Evolutionary conservation across 2,329 filamentous ascomycete genomes (phyloP).

Genomic region (Monilinia vaccinii-corymbosi): DNA sequence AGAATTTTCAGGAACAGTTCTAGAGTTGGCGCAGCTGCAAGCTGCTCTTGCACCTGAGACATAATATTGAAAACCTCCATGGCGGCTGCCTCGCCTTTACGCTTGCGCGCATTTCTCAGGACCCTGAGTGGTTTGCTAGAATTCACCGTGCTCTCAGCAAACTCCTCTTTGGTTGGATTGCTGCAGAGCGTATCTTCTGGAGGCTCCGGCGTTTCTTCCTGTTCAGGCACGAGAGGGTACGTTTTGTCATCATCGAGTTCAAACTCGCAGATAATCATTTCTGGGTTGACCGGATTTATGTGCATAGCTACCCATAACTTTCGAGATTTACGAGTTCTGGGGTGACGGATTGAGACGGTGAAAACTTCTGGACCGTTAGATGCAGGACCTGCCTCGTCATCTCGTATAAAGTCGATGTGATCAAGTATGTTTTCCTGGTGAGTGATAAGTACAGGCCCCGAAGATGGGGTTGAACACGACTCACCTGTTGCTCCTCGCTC

Average conservation of each 20-base stretch:
- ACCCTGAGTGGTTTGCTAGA: slow-evolving; percentile 70
- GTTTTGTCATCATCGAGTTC: slow-evolving; percentile 70
- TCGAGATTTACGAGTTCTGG: slow-evolving; percentile 33
- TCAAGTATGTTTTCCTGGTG: slow-evolving; percentile 73
- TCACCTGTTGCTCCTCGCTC: slow-evolving; percentile 8
- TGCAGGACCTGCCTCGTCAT: slow-evolving; percentile 68
- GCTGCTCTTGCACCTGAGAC: slow-evolving; percentile 83
- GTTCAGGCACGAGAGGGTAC: slow-evolving; percentile 56
- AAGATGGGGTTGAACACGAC: background rate
- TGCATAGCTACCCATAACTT: slow-evolving; percentile 89
- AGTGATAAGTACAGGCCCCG: background rate
- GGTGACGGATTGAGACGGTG: slow-evolving; percentile 59
- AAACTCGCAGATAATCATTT: slow-evolving; percentile 78
- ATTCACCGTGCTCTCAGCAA: slow-evolving; percentile 65
- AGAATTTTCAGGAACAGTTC: slow-evolving; percentile 70
- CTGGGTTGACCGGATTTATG: slow-evolving; percentile 55
- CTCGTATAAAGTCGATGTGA: slow-evolving; percentile 79
- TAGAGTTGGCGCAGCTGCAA: slow-evolving; percentile 61
- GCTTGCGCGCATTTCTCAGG: slow-evolving; percentile 62
- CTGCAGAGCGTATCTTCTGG: slow-evolving; percentile 68
- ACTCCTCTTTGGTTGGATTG: slow-evolving; percentile 64
- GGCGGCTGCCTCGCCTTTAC: slow-evolving; percentile 56
- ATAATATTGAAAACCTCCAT: slow-evolving; percentile 91
- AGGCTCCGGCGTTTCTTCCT: slow-evolving; percentile 49
- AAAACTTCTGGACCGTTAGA: slow-evolving; percentile 81